phyloP scores from a whole-genome alignment of 2,329 filamentous ascomycete genomes.

The Talaromyces sp. region DNA sequence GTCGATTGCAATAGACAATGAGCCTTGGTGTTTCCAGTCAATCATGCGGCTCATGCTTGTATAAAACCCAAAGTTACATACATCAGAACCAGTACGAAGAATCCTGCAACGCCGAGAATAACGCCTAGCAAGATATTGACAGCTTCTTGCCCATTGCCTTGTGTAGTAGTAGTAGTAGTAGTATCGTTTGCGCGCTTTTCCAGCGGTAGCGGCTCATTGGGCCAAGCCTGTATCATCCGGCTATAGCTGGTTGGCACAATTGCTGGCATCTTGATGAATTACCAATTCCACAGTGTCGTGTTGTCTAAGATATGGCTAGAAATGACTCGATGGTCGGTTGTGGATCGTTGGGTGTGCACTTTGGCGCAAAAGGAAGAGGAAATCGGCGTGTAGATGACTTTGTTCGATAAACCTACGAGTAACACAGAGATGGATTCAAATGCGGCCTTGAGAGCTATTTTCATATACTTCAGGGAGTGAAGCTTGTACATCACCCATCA shows the following conservation, averaged over 20 bases:
- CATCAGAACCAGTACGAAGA: slow-evolving; percentile 18
- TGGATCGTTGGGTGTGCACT: no score
- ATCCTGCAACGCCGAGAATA: slow-evolving; percentile 14
- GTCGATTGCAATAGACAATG: slow-evolving; percentile 34
- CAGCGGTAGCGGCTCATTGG: background rate
- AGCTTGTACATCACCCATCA: background rate
- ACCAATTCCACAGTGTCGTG: background rate
- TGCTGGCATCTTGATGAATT: background rate
- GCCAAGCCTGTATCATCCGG: background rate
- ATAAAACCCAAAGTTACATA: slow-evolving; percentile 3
- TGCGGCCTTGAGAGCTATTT: background rate
- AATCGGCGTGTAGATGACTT: background rate
- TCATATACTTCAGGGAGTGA: background rate
- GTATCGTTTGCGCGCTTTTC: background rate
- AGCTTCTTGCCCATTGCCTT: slow-evolving; percentile 8
- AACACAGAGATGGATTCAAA: background rate
- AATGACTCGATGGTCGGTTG: background rate
- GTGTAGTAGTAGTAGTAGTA: background rate
- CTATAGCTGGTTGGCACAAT: background rate
- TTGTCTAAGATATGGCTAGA: background rate
- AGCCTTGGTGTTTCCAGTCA: slow-evolving; percentile 21
- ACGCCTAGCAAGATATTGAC: slow-evolving; percentile 17
- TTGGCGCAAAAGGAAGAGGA: background rate
- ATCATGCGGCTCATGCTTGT: background rate
- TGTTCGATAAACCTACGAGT: background rate